Conservation (phyloP, 2,329 filamentous ascomycete species). For the Beauveria caledonica region DNA sequence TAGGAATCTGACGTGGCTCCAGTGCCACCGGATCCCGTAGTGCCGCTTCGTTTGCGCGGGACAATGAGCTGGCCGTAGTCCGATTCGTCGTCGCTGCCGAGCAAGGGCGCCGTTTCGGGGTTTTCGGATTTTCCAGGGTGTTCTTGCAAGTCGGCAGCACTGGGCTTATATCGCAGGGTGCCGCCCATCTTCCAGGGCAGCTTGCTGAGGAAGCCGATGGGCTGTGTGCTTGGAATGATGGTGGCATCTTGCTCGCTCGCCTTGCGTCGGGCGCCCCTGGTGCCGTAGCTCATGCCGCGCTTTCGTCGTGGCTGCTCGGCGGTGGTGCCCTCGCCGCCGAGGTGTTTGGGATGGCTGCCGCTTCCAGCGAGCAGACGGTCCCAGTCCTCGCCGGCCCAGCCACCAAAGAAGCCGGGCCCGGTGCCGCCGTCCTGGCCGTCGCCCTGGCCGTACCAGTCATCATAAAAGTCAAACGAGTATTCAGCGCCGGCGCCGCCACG, state of each 20-base stretch:
- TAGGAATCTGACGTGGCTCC: constrained; percentile 78
- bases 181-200: constrained; percentile 81
- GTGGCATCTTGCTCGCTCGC: constrained; percentile 64
- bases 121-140: constrained; percentile 54
- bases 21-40: constrained; percentile 70
- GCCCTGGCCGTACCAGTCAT: constrained; percentile 76
- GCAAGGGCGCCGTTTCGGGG: constrained; percentile 61
- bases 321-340: constrained; percentile 25
- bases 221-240: constrained; percentile 79
- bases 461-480: constrained; percentile 92
- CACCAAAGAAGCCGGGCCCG: constrained; percentile 51
- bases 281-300: constrained; percentile 84
- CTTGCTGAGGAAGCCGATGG: constrained; percentile 75
- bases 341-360: constrained; percentile 35
- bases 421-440: constrained; percentile 27
- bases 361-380: constrained; percentile 72
- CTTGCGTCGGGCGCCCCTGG: constrained; percentile 46
- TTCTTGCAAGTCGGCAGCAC: constrained; percentile 82
- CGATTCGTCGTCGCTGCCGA: constrained; percentile 32
- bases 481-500: constrained; percentile 58
- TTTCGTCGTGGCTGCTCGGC: constrained; percentile 62
- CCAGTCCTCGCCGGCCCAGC: constrained; percentile 78
- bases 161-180: constrained; percentile 79
- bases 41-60: constrained; percentile 60
- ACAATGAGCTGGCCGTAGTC: constrained; percentile 22